Base-by-base conservation (phyloP, 2,329 filamentous ascomycete species). In the Diaporthe longicolla region DNA sequence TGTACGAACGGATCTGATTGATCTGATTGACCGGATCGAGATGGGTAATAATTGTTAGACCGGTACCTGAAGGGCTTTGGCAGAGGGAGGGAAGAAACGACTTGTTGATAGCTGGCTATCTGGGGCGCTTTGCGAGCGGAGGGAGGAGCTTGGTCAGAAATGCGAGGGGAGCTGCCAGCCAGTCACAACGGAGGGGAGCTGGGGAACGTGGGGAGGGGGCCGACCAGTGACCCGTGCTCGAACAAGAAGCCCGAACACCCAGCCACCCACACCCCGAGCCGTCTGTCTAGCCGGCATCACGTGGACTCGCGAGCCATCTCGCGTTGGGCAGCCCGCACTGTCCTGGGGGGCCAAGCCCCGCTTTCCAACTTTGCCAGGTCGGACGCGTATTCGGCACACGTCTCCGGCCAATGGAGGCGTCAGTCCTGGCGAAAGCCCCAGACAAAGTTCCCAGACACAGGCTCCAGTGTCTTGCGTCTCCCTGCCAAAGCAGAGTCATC, bases 1-100 rank as follows among this genome's bases (percentile, higher is more conserved):
- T 63, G 40, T 48, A 35, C 63, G 48, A 24, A 54, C 37, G 63
- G 48, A 45, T 72, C 68, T 59, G 74, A 52, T 54, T 57, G 74
- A 63, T 69, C 54, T 70, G 65, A 71, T 75, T 71, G 72, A 57
- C 69, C 48, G 54, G 19, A 68, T 68, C 29, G 72, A 71, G 57
- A 61, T 71, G 55, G 26, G 32, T 32, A 74, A 74, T 73, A 74
- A 71, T 74, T 75, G 72, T 74, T 73, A 75, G 72, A 73, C 69
- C 66, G 61, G 35, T 70, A 73, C 52, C 66, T 66, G 58, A n/a
- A 43, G 40, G 68, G 24, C 59, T 52, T 43, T 72, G 72, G 54
- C 19, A 69, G 68, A 70, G 54, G 71, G 63, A 37, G 45, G 61
- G 26, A 57, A 74, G 61, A 55, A 72, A 70, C 19, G 54, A 48